Evolutionary conservation across 768 basidiomycete species (phyloP), one percentile per base, ranked within the genome.

Genomic region (Chiua virens): DNA sequence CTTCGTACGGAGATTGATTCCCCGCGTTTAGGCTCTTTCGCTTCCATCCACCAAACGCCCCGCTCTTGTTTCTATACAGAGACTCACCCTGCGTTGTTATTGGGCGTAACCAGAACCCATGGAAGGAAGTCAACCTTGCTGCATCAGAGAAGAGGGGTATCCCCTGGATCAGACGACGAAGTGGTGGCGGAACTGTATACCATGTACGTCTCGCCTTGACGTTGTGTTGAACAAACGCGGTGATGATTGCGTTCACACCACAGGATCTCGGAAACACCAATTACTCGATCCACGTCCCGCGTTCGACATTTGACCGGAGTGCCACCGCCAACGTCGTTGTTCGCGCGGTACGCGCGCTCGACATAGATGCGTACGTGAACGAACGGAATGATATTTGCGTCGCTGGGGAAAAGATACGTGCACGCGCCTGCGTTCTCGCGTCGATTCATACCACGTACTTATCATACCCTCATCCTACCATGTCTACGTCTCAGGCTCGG

Each of bases 241-340:
- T 15, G 17, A 17, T 34, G 7, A 41, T 11, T 42, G 25, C 34
- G 39, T 30, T 37, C 45, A n/a, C 36, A 45, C 20, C 23, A 23
- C 64, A 98, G 97, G 97, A 99, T 64, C 72, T 94, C 17, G 97
- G 97, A 15, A 99, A 99, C 67, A 94, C 93, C 2, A 98, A 98
- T 65, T 98, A 92, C 69, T 97, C 94, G 0, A 89, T 99, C 52
- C 90, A 97, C 57, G 77, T 96, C 13, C 87, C 96, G 0, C 80
- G 96, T 6, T 61, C 75, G 5, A 75, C 85, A 0, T 98, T 99
- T 56, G 83, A 96, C 63, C 79, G 95, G 30, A 76, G 81, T 30
- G 78, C 74, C 18, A 95, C 94, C 0, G 87, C 91, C 0, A 78
- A 84, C 49, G 72, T 95, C n/a, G 75, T 94, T 22, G 75, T 89